Evolutionary conservation across 352 stramenopile species (phyloP).

Genomic region (Blastocystis sp.): DNA sequence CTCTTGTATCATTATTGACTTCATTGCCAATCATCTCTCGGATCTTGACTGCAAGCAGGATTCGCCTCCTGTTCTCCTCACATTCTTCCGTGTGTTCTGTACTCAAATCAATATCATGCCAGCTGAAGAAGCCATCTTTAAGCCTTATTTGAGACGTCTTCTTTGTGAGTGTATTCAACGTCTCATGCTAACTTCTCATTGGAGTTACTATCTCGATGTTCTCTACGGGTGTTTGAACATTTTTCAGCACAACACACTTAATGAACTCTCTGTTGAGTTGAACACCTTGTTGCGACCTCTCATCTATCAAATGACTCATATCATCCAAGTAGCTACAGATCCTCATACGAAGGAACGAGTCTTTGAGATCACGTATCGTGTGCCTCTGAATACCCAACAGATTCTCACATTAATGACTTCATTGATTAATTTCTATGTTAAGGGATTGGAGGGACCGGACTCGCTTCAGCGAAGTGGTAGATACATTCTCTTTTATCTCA

Average conservation of each 20-base stretch:
- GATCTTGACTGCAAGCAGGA: conserved; percentile 8
- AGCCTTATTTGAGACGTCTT: background rate
- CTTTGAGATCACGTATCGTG: conserved; percentile 46
- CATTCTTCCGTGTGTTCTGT: conserved; percentile 1
- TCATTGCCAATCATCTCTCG: conserved; percentile 10
- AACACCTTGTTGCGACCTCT: background rate
- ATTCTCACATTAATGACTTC: background rate
- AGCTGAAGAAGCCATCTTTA: conserved; percentile 9
- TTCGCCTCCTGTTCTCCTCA: background rate
- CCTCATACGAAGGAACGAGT: conserved; percentile 2
- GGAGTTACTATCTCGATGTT: conserved; percentile 30
- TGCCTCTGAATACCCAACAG: background rate
- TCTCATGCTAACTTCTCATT: background rate
- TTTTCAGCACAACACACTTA: conserved; percentile 7
- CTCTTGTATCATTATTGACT: conserved; percentile 5
- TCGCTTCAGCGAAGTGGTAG: conserved; percentile 39
- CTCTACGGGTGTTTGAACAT: conserved; percentile 52
- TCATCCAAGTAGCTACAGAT: conserved; percentile 17
- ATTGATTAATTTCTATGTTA: conserved; percentile 30
- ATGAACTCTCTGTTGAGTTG: conserved; percentile 2
- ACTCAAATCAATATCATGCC: conserved; percentile 31
- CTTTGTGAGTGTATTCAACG: conserved; percentile 5
- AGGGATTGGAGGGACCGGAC: conserved; percentile 9
- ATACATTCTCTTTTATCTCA: background rate
- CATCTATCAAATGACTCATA: background rate